phyloP scores from a whole-genome alignment of 768 basidiomycete species.

The Russula sp. region DNA sequence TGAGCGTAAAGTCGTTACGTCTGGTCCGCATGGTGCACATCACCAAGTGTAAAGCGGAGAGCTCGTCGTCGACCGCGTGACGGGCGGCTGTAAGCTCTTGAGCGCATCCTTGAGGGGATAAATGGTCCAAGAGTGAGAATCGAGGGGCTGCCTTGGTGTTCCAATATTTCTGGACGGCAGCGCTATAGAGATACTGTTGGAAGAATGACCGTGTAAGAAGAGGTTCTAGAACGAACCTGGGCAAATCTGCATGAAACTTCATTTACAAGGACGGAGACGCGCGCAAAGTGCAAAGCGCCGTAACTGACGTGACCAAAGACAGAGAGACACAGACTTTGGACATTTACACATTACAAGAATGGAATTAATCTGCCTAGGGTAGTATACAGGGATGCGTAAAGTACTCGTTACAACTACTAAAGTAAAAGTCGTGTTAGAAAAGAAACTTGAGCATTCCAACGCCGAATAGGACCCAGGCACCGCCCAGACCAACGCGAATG shows the following conservation, averaged over 20 bases:
- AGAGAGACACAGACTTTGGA: background rate
- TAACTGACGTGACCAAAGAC: background rate
- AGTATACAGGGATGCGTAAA: conserved; percentile 2
- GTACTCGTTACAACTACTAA: conserved; percentile 2
- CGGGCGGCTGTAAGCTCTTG: background rate
- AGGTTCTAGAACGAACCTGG: background rate
- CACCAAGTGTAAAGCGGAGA: background rate
- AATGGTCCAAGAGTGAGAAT: background rate
- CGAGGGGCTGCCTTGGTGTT: background rate
- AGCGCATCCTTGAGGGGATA: background rate
- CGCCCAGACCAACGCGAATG: conserved; percentile 14
- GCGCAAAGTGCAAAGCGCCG: too few relatives aligned
- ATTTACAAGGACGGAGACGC: background rate
- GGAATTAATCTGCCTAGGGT: background rate
- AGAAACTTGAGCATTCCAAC: conserved; percentile 16
- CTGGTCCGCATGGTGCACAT: background rate
- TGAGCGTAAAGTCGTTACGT: conserved; percentile 6
- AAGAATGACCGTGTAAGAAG: background rate
- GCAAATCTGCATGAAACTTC: background rate
- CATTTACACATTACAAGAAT: background rate
- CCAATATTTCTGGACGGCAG: conserved; percentile 1
- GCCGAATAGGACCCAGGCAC: conserved; percentile 17
- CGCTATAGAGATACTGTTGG: background rate
- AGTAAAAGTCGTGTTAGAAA: background rate
- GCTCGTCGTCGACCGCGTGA: conserved; percentile 3